Evolutionary conservation across 495 filamentous ascomycete genomes (phyloP).

Genomic region (Penicillium ochrochloron): DNA sequence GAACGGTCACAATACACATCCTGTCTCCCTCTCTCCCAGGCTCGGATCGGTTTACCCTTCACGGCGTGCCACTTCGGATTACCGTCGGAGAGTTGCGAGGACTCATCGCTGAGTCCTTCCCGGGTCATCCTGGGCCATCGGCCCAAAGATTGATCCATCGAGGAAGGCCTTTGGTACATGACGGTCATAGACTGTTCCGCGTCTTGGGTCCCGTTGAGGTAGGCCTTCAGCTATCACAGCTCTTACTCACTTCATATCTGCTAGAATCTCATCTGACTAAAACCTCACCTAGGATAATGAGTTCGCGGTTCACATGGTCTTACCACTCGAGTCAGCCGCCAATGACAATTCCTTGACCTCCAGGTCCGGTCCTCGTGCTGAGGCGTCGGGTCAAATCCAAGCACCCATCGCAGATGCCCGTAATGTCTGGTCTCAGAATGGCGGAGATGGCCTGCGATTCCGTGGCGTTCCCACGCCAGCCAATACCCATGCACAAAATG

Average conservation of each 20-base stretch:
- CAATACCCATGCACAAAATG: background rate
- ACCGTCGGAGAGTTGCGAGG: conserved; percentile 65
- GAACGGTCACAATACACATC: conserved; percentile 61
- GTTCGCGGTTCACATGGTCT: conserved; percentile 1
- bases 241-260: background rate
- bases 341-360: background rate
- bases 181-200: conserved; percentile 58
- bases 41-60: conserved; percentile 57
- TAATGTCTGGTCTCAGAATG: background rate
- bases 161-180: conserved; percentile 60
- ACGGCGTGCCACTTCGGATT: conserved; percentile 54
- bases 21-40: conserved; percentile 66
- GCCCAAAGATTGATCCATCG: conserved; percentile 69
- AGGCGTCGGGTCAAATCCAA: background rate
- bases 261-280: background rate
- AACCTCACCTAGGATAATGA: background rate
- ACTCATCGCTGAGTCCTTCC: conserved; percentile 59
- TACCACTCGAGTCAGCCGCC: background rate
- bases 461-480: background rate
- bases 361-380: too few relatives aligned
- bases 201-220: conserved; percentile 63
- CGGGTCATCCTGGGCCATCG: conserved; percentile 53
- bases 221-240: conserved; percentile 29
- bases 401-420: background rate
- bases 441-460: background rate